These are phyloP conservation scores for Salix viminalis DNA, from an alignment of 345 rosid species.

Conservation along the genomic window DNA sequence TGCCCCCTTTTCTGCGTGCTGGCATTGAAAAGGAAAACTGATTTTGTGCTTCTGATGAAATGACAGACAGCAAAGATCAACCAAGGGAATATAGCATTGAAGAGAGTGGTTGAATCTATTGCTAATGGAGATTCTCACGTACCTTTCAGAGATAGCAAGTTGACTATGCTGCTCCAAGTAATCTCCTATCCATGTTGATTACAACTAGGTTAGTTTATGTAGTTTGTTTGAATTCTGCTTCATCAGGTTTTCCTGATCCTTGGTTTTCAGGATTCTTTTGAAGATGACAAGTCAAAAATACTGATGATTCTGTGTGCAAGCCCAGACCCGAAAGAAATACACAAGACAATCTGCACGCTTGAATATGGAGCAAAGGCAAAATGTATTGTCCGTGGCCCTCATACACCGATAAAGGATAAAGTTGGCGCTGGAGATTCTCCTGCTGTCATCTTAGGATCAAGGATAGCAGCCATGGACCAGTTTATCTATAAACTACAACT, in stretches of 20 bases:
- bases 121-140: conserved; percentile 99
- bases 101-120: conserved; percentile 95
- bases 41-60: conserved; percentile 14
- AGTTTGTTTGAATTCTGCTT: neutral
- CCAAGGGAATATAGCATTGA: conserved; percentile 89
- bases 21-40: neutral
- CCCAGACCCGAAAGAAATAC: conserved; percentile 90
- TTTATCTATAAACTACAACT: conserved; percentile 71
- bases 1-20: neutral
- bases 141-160: conserved; percentile 94
- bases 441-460: conserved; percentile 57
- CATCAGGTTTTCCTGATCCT: neutral
- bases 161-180: conserved; percentile 95
- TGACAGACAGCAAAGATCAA: conserved; percentile 92
- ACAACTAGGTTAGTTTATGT: neutral
- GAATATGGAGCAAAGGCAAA: conserved; percentile 99
- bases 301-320: conserved; percentile 94
- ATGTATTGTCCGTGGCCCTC: conserved; percentile 87
- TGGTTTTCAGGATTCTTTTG: conserved; percentile 78
- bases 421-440: conserved; percentile 56
- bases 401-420: conserved; percentile 66
- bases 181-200: conserved; percentile 1
- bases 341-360: conserved; percentile 92
- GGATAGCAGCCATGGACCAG: conserved; percentile 89
- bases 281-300: conserved; percentile 91